Percentiles rank a stretch among this genome's conserved stretches.
These are phyloP conservation scores for Lasiosphaeria ovina DNA, from an alignment of 495 filamentous ascomycete genomes.

Conservation along the genomic window DNA sequence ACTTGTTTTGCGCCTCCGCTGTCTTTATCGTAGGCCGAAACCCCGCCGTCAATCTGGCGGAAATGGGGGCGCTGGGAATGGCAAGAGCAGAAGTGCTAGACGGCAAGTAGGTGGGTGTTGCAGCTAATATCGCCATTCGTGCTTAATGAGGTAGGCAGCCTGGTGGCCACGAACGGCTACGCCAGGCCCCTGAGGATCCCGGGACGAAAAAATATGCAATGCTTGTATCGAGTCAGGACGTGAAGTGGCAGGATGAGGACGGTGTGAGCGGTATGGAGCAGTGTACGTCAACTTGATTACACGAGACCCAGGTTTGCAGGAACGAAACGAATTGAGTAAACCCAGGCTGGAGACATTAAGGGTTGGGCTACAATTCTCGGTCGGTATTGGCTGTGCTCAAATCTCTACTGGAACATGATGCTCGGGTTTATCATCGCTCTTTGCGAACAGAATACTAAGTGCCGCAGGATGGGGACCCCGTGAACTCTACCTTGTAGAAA, in stretches of 20 bases:
- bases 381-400: no score
- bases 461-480: neutral
- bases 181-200: conserved; percentile 50
- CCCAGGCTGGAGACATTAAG: neutral
- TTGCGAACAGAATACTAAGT: no score
- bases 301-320: conserved; percentile 38
- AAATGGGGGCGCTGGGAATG: conserved; percentile 84
- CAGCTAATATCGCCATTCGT: conserved; percentile 70
- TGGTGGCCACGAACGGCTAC: conserved; percentile 62
- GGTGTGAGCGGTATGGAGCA: conserved; percentile 65
- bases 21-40: conserved; percentile 55
- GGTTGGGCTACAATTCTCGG: no score
- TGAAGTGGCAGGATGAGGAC: conserved; percentile 60
- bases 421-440: no score
- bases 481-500: neutral
- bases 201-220: conserved; percentile 55
- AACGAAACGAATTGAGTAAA: neutral
- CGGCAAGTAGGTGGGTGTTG: conserved; percentile 59
- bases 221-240: conserved; percentile 58
- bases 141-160: conserved; percentile 66
- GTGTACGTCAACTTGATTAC: conserved; percentile 61
- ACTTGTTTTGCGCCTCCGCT: conserved; percentile 71
- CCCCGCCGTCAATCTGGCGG: conserved; percentile 70
- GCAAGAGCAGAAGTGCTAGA: conserved; percentile 18
- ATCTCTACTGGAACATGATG: no score